These are phyloP conservation scores for Allomyces arbusculus DNA, from an alignment of 192 early-diverging fungal genomes.

Conservation along the genomic window DNA sequence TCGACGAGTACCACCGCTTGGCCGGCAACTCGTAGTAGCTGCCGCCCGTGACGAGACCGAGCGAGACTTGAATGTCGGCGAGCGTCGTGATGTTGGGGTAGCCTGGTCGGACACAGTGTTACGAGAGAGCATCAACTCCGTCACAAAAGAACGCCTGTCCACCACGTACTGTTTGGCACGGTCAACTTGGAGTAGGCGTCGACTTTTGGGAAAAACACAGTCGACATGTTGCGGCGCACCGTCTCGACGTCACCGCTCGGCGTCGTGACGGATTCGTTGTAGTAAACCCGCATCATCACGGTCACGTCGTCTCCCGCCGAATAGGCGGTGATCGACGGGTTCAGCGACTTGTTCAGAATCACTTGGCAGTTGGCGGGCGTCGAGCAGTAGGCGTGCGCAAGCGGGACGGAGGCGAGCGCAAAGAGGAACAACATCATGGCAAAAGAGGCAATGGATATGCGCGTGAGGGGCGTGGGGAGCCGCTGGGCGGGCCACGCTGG, in stretches of 20 bases:
- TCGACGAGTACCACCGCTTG: not conserved
- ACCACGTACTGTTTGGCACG: not conserved
- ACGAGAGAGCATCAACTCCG: too few relatives aligned
- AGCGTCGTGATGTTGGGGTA: not conserved
- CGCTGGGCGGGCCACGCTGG: too few relatives aligned
- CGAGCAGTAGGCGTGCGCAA: too few relatives aligned
- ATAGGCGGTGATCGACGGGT: not conserved
- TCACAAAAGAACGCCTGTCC: not conserved
- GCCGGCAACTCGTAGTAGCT: not conserved
- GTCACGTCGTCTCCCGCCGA: not conserved
- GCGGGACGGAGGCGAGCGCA: too few relatives aligned
- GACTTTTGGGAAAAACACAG: not conserved
- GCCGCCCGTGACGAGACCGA: not conserved
- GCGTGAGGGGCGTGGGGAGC: too few relatives aligned
- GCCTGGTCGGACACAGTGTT: not conserved
- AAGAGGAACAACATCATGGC: too few relatives aligned
- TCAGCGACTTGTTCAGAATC: too few relatives aligned
- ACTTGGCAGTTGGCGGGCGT: too few relatives aligned
- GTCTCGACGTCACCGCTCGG: not conserved
- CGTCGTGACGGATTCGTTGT: not conserved
- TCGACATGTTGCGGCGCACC: not conserved
- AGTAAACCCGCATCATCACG: not conserved
- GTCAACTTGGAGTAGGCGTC: not conserved
- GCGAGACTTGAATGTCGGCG: not conserved
- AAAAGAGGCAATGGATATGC: too few relatives aligned